Evolutionary conservation across 768 basidiomycete species (phyloP).

Genomic region (Melanogaster broomeanus): DNA sequence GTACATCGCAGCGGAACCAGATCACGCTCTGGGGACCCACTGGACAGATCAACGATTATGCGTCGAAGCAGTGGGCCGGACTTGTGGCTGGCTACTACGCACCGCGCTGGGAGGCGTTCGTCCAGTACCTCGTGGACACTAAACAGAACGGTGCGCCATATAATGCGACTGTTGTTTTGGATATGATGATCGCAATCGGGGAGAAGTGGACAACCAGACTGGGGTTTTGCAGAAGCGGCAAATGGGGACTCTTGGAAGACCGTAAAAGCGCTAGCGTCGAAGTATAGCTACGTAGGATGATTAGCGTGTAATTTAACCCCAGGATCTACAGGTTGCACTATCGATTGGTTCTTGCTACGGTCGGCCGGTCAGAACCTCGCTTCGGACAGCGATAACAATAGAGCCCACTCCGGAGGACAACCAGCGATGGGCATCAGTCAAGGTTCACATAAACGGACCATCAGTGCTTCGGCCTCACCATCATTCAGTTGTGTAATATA

Average conservation of each 20-base stretch:
- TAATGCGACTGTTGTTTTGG: conserved; percentile 23
- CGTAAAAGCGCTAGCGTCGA: conserved; percentile 11
- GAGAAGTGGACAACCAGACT: conserved; percentile 26
- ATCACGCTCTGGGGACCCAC: conserved; percentile 45
- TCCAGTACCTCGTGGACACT: conserved; percentile 30
- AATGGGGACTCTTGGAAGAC: conserved; percentile 22
- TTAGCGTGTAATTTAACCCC: too few relatives aligned
- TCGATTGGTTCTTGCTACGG: too few relatives aligned
- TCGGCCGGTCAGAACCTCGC: too few relatives aligned
- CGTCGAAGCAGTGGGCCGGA: conserved; percentile 45
- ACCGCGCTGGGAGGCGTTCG: conserved; percentile 37
- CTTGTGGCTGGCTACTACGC: conserved; percentile 40
- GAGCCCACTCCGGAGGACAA: too few relatives aligned
- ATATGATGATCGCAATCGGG: conserved; percentile 35
- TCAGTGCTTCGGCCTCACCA: too few relatives aligned
- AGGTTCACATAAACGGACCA: too few relatives aligned
- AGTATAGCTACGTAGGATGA: conserved; percentile 9
- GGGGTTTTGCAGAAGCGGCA: conserved; percentile 17
- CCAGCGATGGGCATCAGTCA: too few relatives aligned
- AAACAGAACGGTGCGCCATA: conserved; percentile 32
- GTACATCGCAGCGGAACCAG: conserved; percentile 42
- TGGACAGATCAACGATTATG: conserved; percentile 44
- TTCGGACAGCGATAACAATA: too few relatives aligned
- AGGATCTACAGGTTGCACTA: too few relatives aligned
- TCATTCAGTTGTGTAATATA: too few relatives aligned